These are phyloP conservation scores for Lodderomyces jiufengensis DNA, from an alignment of 1,139 yeast genomes.

Conservation along the genomic window DNA sequence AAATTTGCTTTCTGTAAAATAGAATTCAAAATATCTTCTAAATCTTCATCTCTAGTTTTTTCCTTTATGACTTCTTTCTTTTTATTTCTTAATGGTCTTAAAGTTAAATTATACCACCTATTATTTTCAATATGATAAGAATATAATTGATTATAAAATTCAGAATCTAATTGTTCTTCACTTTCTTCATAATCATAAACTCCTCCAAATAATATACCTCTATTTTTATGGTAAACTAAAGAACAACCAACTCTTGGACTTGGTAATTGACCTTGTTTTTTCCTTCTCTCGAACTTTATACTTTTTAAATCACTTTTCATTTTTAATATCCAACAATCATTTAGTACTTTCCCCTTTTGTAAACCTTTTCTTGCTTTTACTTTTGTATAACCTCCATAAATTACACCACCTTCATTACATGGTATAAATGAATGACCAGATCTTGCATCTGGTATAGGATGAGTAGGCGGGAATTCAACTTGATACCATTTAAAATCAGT, in stretches of 20 bases:
- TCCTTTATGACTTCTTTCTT: constrained; percentile 43
- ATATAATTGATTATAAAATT: constrained; percentile 75
- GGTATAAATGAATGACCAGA: constrained; percentile 91
- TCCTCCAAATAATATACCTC: constrained; percentile 94
- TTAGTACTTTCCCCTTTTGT: constrained; percentile 88
- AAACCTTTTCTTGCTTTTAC: constrained; percentile 86
- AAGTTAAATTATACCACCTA: constrained; percentile 77
- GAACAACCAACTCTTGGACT: constrained; percentile 95
- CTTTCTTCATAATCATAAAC: constrained; percentile 94
- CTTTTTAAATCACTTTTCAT: constrained; percentile 84
- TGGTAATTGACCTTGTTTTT: constrained; percentile 86
- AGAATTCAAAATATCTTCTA: constrained; percentile 74
- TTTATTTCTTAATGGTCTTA: constrained; percentile 62
- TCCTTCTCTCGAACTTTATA: constrained; percentile 82
- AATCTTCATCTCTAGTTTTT: constrained; percentile 69
- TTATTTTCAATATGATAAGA: constrained; percentile 83
- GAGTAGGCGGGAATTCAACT: constrained; percentile 80
- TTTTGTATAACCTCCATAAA: constrained; percentile 94
- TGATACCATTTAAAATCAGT: constrained; percentile 88
- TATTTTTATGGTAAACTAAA: constrained; percentile 81
- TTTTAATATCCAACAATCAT: constrained; percentile 83
- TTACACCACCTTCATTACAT: constrained; percentile 74
- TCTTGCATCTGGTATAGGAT: constrained; percentile 82
- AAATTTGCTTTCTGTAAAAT: constrained; percentile 71
- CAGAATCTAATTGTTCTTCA: constrained; percentile 84